Percentiles rank a stretch among this genome's conserved stretches.
Conservation (phyloP, 768 basidiomycete species). For the Lactarius vividus region DNA sequence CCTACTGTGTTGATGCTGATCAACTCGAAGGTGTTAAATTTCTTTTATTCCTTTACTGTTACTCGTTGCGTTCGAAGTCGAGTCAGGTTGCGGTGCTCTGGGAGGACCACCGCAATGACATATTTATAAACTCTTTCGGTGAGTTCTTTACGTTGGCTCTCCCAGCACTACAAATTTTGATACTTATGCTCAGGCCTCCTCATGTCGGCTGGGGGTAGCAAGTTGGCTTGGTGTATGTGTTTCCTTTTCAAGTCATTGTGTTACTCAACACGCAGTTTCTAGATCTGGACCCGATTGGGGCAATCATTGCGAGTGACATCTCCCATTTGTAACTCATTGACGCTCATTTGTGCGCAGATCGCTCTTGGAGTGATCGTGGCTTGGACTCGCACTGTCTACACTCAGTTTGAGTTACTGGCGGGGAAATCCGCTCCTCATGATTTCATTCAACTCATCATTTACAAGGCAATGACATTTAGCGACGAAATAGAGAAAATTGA, state of each 20-base stretch:
- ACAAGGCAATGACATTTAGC: conserved; percentile 89
- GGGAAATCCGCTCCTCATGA: conserved; percentile 92
- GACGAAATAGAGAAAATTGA: conserved; percentile 84
- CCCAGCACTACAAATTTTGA: neutral
- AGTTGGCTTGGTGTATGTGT: conserved; percentile 72
- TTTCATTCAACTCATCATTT: conserved; percentile 86
- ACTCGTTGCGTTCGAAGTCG: conserved; percentile 69
- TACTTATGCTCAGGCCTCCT: conserved; percentile 54
- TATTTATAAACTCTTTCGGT: conserved; percentile 84
- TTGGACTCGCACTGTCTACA: conserved; percentile 74
- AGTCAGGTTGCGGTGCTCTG: conserved; percentile 94
- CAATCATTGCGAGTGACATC: conserved; percentile 54
- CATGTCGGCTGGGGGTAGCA: conserved; percentile 81
- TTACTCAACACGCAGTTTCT: conserved; percentile 7
- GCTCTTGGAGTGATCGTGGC: conserved; percentile 73
- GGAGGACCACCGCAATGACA: conserved; percentile 95
- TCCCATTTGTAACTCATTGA: neutral
- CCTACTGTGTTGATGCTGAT: conserved; percentile 14
- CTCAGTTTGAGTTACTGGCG: conserved; percentile 81
- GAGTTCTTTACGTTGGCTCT: conserved; percentile 25
- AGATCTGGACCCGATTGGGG: conserved; percentile 80
- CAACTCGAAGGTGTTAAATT: conserved; percentile 70
- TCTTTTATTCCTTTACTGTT: conserved; percentile 84
- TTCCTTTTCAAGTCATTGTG: conserved; percentile 6
- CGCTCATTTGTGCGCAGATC: conserved; percentile 49